A percentile compares a stretch with the other conserved stretches of the same genome.
These are phyloP conservation scores for Botrytis pseudocinerea DNA, from an alignment of 2,329 filamentous ascomycete species.

Conservation along the genomic window DNA sequence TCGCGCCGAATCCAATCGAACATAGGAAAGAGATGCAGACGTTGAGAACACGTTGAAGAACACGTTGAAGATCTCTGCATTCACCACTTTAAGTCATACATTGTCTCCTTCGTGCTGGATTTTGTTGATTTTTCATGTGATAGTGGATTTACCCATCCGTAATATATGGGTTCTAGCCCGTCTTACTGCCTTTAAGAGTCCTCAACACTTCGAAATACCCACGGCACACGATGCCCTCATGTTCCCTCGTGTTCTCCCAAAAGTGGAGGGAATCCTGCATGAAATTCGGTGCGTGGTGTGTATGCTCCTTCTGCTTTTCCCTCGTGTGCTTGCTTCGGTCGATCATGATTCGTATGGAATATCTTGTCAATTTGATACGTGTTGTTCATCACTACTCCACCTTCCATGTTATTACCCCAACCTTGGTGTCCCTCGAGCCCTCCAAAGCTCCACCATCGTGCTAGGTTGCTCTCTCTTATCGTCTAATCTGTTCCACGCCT, in stretches of 20 bases:
- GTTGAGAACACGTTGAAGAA: background rate
- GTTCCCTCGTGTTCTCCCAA: background rate
- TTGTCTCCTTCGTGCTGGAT: background rate
- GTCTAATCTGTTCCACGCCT: background rate
- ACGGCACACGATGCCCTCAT: background rate
- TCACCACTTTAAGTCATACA: background rate
- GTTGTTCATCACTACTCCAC: background rate
- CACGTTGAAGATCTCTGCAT: background rate
- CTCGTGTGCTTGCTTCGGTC: background rate
- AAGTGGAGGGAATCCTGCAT: background rate
- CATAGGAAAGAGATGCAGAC: background rate
- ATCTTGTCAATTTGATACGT: background rate
- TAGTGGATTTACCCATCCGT: slow-evolving; percentile 1
- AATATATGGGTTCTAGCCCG: background rate
- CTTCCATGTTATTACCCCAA: background rate
- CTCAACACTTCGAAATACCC: background rate
- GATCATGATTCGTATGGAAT: background rate
- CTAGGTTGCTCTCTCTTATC: background rate
- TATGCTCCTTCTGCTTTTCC: background rate
- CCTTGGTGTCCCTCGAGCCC: background rate
- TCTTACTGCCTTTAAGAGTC: background rate
- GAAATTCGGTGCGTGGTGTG: background rate
- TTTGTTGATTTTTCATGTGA: slow-evolving; percentile 5
- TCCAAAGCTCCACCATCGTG: background rate
- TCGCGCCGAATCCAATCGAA: background rate